Conservation (phyloP, 2,329 filamentous ascomycete species). For the Colletotrichum godetiae region DNA sequence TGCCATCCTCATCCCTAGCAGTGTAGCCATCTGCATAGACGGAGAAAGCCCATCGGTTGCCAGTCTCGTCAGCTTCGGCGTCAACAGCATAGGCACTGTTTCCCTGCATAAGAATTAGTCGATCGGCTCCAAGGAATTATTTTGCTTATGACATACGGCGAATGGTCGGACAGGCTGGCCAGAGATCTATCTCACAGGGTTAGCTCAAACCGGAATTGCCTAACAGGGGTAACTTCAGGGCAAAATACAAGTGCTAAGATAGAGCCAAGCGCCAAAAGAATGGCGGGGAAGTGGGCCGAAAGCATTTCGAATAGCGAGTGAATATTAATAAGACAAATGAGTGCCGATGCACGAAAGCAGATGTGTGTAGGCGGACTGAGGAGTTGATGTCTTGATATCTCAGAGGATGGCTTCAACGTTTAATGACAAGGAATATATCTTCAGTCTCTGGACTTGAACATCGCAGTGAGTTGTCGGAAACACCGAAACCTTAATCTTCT, state of each 20-base stretch:
- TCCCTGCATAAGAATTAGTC: not conserved
- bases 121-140: rapidly evolving
- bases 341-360: not conserved
- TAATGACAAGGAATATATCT: not conserved
- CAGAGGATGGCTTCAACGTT: not conserved
- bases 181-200: not conserved
- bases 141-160: not conserved
- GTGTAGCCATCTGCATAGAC: conserved; percentile 5
- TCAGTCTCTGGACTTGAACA: not conserved
- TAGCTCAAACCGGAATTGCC: not conserved
- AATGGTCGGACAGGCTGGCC: not conserved
- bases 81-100: not conserved
- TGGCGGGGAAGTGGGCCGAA: not conserved
- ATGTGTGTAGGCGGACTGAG: not conserved
- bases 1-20: not conserved
- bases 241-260: not conserved
- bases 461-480: not conserved
- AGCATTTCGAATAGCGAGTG: not conserved
- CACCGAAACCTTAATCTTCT: not conserved
- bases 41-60: not conserved
- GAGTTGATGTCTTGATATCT: not conserved
- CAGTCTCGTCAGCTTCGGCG: not conserved
- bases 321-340: not conserved
- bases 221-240: too few relatives aligned
- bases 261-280: not conserved